These are phyloP conservation scores for Bigelowiella natans DNA, from an alignment of 78 protist genomes.

Conservation along the genomic window DNA sequence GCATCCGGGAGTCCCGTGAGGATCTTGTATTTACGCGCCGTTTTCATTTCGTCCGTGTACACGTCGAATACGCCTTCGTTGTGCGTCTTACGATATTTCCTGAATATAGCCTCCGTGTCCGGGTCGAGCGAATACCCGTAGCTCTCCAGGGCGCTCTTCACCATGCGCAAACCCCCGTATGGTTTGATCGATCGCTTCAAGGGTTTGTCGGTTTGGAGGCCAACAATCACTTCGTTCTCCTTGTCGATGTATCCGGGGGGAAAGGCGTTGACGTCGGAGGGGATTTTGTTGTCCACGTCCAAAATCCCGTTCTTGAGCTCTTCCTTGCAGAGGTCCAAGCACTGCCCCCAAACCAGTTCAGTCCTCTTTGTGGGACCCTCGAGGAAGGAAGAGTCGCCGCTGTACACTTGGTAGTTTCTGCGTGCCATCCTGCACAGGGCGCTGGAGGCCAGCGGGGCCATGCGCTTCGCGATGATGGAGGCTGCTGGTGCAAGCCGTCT, in stretches of 20 bases:
- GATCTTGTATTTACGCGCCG: background rate
- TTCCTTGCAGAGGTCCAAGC: background rate
- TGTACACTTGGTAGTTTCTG: too few relatives aligned
- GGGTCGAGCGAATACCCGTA: constrained; percentile 20
- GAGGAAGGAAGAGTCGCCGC: too few relatives aligned
- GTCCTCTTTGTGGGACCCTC: too few relatives aligned
- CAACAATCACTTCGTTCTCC: constrained; percentile 25
- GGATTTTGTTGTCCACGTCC: constrained; percentile 5
- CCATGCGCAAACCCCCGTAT: constrained; percentile 13
- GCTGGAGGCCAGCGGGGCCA: too few relatives aligned
- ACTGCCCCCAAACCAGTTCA: too few relatives aligned
- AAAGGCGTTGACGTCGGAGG: background rate
- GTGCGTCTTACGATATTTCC: constrained; percentile 12
- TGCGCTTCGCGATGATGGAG: too few relatives aligned
- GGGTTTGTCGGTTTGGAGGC: constrained; percentile 26
- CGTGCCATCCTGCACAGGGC: too few relatives aligned
- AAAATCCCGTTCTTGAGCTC: constrained; percentile 23
- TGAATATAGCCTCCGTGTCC: background rate
- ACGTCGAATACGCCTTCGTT: constrained; percentile 24
- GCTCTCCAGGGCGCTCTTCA: background rate
- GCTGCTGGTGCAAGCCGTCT: too few relatives aligned
- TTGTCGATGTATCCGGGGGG: constrained; percentile 19
- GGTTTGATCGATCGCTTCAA: constrained; percentile 29
- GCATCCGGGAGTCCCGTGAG: constrained; percentile 33
- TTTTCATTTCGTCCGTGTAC: background rate